Percentiles rank a stretch among this genome's conserved stretches.
These are phyloP conservation scores for Blepharisma japonicum DNA, from an alignment of 73 alveolate genomes.

Conservation along the genomic window DNA sequence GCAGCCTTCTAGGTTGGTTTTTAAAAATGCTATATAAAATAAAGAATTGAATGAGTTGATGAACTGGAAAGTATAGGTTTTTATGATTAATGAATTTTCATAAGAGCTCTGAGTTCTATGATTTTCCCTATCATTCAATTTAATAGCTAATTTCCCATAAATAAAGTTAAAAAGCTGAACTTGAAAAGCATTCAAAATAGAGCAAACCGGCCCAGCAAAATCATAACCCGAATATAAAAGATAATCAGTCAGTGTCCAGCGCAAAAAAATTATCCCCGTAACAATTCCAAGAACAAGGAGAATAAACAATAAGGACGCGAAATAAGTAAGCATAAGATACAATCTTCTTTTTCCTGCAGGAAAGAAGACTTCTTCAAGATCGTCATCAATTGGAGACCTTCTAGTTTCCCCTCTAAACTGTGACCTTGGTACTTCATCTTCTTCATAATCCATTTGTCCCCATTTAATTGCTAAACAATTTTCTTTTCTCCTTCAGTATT, in stretches of 20 bases:
- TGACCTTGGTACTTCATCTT: conserved; percentile 42
- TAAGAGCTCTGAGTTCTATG: conserved; percentile 49
- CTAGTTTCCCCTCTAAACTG: conserved; percentile 29
- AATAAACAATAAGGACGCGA: not conserved
- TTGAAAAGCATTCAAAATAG: conserved; percentile 28
- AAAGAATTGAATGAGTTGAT: conserved; percentile 60
- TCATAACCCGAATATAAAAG: not conserved
- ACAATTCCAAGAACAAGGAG: not conserved
- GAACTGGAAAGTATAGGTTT: conserved; percentile 53
- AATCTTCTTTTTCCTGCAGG: conserved; percentile 1
- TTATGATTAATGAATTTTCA: conserved; percentile 52
- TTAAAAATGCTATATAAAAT: conserved; percentile 60
- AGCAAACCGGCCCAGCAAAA: conserved; percentile 10
- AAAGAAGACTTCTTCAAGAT: conserved; percentile 32
- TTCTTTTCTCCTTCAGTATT: conserved; percentile 35
- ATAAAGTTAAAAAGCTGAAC: conserved; percentile 49
- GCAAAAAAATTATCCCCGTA: not conserved
- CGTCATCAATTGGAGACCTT: conserved; percentile 45
- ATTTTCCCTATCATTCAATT: conserved; percentile 53
- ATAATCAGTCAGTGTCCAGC: not conserved
- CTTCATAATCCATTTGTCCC: conserved; percentile 49
- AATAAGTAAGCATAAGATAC: not conserved
- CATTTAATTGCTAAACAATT: conserved; percentile 28
- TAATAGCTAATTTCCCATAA: conserved; percentile 29
- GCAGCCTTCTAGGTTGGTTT: conserved; percentile 27